These are phyloP conservation scores for Chalara sp. DNA, from an alignment of 2,329 filamentous ascomycete genomes.

Conservation along the genomic window DNA sequence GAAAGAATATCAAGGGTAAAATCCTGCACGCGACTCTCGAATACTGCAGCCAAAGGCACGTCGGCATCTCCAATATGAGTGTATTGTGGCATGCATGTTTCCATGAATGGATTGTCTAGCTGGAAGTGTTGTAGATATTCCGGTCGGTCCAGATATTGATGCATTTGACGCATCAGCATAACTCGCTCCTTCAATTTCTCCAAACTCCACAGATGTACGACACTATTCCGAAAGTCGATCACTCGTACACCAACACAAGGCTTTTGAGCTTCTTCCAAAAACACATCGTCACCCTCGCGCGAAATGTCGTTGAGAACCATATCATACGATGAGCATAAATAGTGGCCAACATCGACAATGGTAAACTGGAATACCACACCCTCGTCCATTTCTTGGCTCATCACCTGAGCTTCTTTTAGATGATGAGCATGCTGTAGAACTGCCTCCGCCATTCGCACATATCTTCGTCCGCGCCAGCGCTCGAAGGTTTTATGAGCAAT, in stretches of 20 bases:
- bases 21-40: constrained; percentile 90
- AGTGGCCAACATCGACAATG: constrained; percentile 82
- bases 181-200: constrained; percentile 86
- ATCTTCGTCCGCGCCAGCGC: constrained; percentile 78
- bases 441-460: constrained; percentile 88
- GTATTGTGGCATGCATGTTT: constrained; percentile 85
- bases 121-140: constrained; percentile 92
- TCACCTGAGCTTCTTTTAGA: constrained; percentile 92
- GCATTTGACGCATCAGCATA: constrained; percentile 89
- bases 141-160: constrained; percentile 91
- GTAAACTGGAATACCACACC: constrained; percentile 92
- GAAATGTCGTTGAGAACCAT: constrained; percentile 88
- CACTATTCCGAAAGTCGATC: constrained; percentile 79
- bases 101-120: constrained; percentile 86
- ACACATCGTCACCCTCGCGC: constrained; percentile 74
- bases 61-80: constrained; percentile 90
- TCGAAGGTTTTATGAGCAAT: constrained; percentile 60
- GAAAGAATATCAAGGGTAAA: constrained; percentile 87
- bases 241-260: constrained; percentile 88
- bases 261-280: constrained; percentile 74
- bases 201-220: constrained; percentile 90
- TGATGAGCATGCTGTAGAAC: constrained; percentile 81
- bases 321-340: constrained; percentile 89
- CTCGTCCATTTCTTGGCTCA: constrained; percentile 95
- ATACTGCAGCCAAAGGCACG: constrained; percentile 86